phyloP scores from a whole-genome alignment of 2,329 filamentous ascomycete species.

The Herpotrichia juniperi region DNA sequence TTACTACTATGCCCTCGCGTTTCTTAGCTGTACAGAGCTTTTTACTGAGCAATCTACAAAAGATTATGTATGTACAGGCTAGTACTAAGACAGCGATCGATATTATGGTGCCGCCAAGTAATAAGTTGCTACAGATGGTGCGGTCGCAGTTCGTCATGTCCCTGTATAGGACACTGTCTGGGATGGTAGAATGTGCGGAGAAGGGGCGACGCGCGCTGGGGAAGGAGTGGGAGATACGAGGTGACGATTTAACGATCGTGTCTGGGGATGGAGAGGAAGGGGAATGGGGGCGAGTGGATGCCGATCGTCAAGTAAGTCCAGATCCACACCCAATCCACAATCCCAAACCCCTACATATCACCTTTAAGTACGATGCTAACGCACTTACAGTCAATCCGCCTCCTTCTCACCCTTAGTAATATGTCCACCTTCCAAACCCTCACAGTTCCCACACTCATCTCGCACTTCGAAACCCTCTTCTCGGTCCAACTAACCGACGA shows the following conservation, averaged over 20 bases:
- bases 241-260: constrained; percentile 54
- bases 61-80: constrained; percentile 92
- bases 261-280: constrained; percentile 31
- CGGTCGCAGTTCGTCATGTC: constrained; percentile 91
- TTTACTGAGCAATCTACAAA: constrained; percentile 86
- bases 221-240: constrained; percentile 58
- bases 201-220: constrained; percentile 69
- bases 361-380: constrained; percentile 15
- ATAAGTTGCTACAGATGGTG: constrained; percentile 89
- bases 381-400: constrained; percentile 75
- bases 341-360: not conserved
- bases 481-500: constrained; percentile 94
- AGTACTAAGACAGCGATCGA: constrained; percentile 77
- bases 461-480: constrained; percentile 92
- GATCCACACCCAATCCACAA: not conserved
- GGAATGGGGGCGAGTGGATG: constrained; percentile 41
- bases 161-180: constrained; percentile 90
- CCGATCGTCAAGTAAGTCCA: constrained; percentile 40
- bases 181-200: constrained; percentile 97
- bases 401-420: constrained; percentile 93
- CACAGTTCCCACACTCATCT: constrained; percentile 85
- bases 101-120: constrained; percentile 82
- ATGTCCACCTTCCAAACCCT: constrained; percentile 81
- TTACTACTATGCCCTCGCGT: constrained; percentile 87
- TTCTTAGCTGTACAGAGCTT: constrained; percentile 87